Evolutionary conservation across 1,139 yeast species (phyloP).

Genomic region (Saccharomyces pastorianus): DNA sequence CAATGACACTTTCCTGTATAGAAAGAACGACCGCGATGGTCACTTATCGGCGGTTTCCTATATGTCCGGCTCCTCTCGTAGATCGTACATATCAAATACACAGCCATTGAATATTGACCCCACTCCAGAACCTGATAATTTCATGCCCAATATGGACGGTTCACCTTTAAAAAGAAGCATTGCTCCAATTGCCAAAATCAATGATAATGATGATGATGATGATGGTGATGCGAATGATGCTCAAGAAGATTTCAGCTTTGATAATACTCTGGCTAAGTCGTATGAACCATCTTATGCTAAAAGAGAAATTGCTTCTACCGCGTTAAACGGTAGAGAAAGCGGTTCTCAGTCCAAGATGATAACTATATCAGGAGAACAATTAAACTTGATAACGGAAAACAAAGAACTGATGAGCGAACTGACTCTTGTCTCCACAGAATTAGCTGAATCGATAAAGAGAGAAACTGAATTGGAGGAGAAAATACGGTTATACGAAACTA

Average conservation of each 20-base stretch:
- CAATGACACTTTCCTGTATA: neutral
- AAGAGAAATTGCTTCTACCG: constrained; percentile 1
- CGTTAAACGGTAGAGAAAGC: constrained; percentile 5
- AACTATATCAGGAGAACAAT: constrained; percentile 48
- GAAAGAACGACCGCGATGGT: neutral
- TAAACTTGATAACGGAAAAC: constrained; percentile 54
- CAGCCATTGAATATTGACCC: neutral
- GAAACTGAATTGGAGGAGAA: constrained; percentile 51
- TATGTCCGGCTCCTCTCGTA: neutral
- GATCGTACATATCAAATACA: neutral
- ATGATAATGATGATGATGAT: too few relatives aligned
- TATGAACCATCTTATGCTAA: constrained; percentile 14
- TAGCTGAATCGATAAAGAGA: constrained; percentile 62
- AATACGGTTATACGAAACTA: constrained; percentile 24
- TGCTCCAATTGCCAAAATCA: neutral
- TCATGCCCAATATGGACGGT: neutral
- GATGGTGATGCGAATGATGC: neutral
- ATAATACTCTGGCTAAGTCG: constrained; percentile 15
- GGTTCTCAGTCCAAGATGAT: constrained; percentile 15
- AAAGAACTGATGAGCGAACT: constrained; percentile 52
- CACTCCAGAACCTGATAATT: neutral
- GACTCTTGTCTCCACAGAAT: constrained; percentile 59
- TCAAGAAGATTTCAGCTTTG: constrained; percentile 18
- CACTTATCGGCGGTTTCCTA: neutral
- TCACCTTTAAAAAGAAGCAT: neutral